These are phyloP conservation scores for Isabelozyma gotoi DNA, from an alignment of 805 yeast species.

Conservation along the genomic window DNA sequence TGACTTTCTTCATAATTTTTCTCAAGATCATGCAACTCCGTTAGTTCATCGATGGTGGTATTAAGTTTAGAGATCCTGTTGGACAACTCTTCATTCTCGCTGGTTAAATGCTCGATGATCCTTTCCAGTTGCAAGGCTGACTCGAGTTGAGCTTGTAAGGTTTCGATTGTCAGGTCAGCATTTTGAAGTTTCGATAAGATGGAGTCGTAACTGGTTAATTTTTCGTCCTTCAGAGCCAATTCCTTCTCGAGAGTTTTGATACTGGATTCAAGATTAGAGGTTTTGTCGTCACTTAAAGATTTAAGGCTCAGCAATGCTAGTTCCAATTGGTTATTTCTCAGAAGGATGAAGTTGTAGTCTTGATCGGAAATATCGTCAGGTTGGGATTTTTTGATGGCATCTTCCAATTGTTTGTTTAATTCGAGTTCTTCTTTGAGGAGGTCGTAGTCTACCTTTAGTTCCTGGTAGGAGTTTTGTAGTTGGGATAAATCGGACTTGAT, in stretches of 20 bases:
- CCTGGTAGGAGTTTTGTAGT: constrained; percentile 27
- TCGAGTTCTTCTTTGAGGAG: constrained; percentile 36
- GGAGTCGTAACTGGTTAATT: constrained; percentile 22
- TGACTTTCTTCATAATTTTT: constrained; percentile 50
- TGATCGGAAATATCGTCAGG: constrained; percentile 5
- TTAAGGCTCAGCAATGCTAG: constrained; percentile 36
- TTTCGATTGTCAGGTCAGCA: constrained; percentile 23
- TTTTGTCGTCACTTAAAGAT: constrained; percentile 22
- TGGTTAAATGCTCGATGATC: constrained; percentile 32
- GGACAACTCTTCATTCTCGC: constrained; percentile 35
- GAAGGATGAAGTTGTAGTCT: constrained; percentile 22
- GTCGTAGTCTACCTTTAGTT: constrained; percentile 27
- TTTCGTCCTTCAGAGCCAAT: not conserved
- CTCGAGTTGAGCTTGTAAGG: constrained; percentile 32
- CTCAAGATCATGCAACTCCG: constrained; percentile 51
- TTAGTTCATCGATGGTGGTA: constrained; percentile 42
- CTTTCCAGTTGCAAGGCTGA: constrained; percentile 33
- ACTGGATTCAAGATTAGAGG: constrained; percentile 19
- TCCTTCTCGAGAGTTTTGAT: constrained; percentile 12
- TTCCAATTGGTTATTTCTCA: constrained; percentile 40
- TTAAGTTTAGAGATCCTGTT: constrained; percentile 31
- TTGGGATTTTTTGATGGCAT: constrained; percentile 20
- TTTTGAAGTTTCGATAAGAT: constrained; percentile 25
- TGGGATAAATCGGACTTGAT: constrained; percentile 22
- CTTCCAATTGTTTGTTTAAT: constrained; percentile 35